Conservation (phyloP, 1,284 basidiomycete species). For the Ustilago bromivora region DNA sequence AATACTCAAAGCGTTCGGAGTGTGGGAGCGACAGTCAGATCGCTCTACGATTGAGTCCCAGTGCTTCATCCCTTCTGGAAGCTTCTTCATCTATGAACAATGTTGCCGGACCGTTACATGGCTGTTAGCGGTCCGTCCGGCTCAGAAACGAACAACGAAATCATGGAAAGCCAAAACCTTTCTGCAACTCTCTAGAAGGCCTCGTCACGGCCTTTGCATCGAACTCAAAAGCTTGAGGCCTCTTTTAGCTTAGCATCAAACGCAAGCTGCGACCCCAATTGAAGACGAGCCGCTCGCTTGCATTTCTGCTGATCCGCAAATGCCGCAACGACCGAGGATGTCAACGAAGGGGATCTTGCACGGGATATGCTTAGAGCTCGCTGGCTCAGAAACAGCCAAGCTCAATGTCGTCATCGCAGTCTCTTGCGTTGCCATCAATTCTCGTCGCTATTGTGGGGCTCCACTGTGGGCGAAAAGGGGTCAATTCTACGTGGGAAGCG, state of each 20-base stretch:
- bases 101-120: not conserved
- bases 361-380: conserved; percentile 2
- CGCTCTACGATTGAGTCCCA: too few relatives aligned
- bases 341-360: not conserved
- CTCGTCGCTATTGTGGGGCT: not conserved
- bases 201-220: conserved; percentile 3
- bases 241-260: not conserved
- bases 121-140: not conserved
- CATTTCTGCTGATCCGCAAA: not conserved
- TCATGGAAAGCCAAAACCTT: not conserved
- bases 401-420: conserved; percentile 1
- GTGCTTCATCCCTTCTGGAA: too few relatives aligned
- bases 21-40: too few relatives aligned
- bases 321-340: not conserved
- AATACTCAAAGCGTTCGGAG: too few relatives aligned
- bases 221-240: not conserved
- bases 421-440: not conserved
- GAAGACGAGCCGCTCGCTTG: conserved; percentile 4
- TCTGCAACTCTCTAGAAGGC: not conserved
- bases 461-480: not conserved
- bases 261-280: not conserved
- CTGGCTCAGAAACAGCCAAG: not conserved
- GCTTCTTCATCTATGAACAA: too few relatives aligned
- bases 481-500: not conserved
- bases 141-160: not conserved